phyloP scores from a whole-genome alignment of 306 rosid species.

The Cicer pinnatifidum region DNA sequence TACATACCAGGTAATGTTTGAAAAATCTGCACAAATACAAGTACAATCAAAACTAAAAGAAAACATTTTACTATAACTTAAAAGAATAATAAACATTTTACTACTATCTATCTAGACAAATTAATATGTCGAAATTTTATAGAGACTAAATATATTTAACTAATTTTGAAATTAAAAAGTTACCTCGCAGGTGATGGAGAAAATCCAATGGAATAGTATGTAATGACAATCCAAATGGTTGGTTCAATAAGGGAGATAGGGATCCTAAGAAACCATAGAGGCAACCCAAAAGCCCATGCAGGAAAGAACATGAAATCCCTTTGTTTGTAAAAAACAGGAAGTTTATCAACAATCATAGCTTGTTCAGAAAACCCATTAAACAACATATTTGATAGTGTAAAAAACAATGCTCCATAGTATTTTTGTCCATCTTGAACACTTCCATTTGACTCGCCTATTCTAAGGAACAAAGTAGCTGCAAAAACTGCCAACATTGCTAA shows the following conservation, averaged over 20 bases:
- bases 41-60: background rate
- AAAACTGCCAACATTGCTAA: constrained; percentile 57
- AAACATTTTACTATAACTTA: no score
- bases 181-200: constrained; percentile 75
- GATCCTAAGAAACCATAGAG: constrained; percentile 76
- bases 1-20: constrained; percentile 53
- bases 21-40: constrained; percentile 54
- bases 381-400: constrained; percentile 62
- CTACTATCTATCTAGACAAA: no score
- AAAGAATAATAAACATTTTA: no score
- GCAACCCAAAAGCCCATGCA: constrained; percentile 77
- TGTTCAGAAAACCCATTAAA: constrained; percentile 74
- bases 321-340: constrained; percentile 74
- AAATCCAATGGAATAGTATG: constrained; percentile 83
- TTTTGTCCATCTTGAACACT: constrained; percentile 58
- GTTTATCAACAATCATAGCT: constrained; percentile 58
- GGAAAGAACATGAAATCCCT: constrained; percentile 80
- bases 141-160: no score
- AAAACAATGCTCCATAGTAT: constrained; percentile 75
- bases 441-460: constrained; percentile 64
- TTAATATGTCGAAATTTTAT: no score
- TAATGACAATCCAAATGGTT: constrained; percentile 65
- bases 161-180: no score
- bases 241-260: constrained; percentile 75
- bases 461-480: constrained; percentile 61